Conservation (phyloP, 257 asterid species). For the Capsicum pubescens region DNA sequence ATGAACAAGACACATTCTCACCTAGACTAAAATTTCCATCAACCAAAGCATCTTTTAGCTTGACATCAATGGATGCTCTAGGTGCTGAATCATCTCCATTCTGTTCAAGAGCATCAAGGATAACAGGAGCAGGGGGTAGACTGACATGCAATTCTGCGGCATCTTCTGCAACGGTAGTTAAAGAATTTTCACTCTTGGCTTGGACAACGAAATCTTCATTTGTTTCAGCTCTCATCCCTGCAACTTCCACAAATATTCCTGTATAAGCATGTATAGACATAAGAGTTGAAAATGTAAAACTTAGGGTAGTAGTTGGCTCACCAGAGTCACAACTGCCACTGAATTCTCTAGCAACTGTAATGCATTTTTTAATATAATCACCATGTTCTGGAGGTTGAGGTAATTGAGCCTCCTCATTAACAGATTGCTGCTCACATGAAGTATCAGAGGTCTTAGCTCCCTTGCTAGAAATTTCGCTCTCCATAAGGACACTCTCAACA, state of each 20-base stretch:
- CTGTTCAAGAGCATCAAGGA: slow-evolving; percentile 39
- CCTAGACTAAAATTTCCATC: slow-evolving; percentile 27
- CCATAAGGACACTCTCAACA: slow-evolving; percentile 40
- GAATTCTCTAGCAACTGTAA: slow-evolving; percentile 36
- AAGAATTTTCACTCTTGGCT: slow-evolving; percentile 27
- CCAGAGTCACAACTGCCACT: slow-evolving; percentile 41
- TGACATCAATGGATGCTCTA: slow-evolving; percentile 42
- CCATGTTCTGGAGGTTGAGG: slow-evolving; percentile 35
- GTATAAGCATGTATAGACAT: slow-evolving; percentile 42
- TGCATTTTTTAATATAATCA: slow-evolving; percentile 28
- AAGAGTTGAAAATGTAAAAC: slow-evolving; percentile 43
- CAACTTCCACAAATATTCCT: slow-evolving; percentile 39
- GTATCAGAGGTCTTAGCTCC: slow-evolving; percentile 38
- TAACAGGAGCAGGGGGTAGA: slow-evolving; percentile 38
- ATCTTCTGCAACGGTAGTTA: slow-evolving; percentile 33
- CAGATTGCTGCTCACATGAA: slow-evolving; percentile 18
- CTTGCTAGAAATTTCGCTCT: slow-evolving; percentile 34
- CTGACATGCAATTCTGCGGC: slow-evolving; percentile 38
- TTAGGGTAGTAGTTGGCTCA: slow-evolving; percentile 44
- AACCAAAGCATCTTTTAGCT: slow-evolving; percentile 41
- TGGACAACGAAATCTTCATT: slow-evolving; percentile 36
- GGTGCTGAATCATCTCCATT: slow-evolving; percentile 43
- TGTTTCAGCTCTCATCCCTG: slow-evolving; percentile 32
- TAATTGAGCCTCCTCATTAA: slow-evolving; percentile 26
- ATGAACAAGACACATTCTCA: slow-evolving; percentile 33